These are phyloP conservation scores for Penicillium longicatenatum DNA, from an alignment of 495 filamentous ascomycete species.

Conservation along the genomic window DNA sequence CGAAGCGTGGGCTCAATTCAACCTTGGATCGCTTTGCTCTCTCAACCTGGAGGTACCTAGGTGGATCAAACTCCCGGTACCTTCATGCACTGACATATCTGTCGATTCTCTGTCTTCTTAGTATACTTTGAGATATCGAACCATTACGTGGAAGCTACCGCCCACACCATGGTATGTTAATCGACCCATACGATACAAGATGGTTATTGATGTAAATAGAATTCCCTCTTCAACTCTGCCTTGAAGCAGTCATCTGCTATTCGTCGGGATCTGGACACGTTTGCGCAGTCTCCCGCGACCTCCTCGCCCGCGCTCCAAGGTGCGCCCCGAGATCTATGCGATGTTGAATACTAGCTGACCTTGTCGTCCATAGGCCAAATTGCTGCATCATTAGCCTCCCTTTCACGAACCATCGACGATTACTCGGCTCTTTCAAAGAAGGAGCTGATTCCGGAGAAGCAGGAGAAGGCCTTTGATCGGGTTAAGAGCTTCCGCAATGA, in stretches of 20 bases:
- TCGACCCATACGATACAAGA: neutral
- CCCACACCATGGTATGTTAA: constrained; percentile 24
- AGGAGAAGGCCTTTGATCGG: constrained; percentile 86
- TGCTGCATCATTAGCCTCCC: constrained; percentile 82
- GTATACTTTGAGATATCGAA: neutral
- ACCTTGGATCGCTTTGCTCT: neutral
- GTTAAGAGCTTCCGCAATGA: constrained; percentile 84
- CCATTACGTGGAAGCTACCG: constrained; percentile 7
- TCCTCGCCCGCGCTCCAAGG: constrained; percentile 68
- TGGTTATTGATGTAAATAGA: constrained; percentile 48
- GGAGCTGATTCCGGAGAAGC: constrained; percentile 83
- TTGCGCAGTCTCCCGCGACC: constrained; percentile 62
- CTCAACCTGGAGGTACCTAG: neutral
- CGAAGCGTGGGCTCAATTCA: neutral
- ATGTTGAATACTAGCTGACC: constrained; percentile 1
- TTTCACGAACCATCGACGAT: constrained; percentile 90
- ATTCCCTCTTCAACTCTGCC: constrained; percentile 93
- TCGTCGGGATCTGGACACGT: constrained; percentile 77
- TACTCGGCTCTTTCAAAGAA: constrained; percentile 83
- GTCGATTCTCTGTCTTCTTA: neutral
- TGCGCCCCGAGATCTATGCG: neutral
- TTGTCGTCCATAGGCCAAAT: constrained; percentile 59
- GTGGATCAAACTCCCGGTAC: neutral
- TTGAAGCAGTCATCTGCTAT: constrained; percentile 89
- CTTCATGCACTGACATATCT: neutral